These are phyloP conservation scores for Hirschfeldia incana DNA, from an alignment of 345 rosid species.

Conservation along the genomic window DNA sequence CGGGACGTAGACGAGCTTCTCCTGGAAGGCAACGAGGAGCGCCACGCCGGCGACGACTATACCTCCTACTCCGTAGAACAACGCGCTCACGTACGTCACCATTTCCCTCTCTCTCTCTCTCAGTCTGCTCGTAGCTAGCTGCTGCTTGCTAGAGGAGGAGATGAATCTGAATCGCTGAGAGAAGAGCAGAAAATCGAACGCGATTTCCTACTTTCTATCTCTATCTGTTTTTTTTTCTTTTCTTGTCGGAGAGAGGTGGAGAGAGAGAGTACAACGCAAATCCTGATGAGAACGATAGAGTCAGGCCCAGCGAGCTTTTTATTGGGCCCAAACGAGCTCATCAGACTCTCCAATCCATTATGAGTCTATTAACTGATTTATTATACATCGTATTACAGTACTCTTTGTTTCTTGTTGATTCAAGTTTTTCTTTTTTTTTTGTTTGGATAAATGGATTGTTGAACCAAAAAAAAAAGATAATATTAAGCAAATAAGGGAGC, in stretches of 20 bases:
- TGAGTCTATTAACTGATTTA: not conserved
- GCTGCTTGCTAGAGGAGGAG: not conserved
- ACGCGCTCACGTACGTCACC: slow-evolving; percentile 73
- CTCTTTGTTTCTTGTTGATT: not conserved
- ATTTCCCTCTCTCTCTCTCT: slow-evolving; percentile 30
- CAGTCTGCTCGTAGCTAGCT: not conserved
- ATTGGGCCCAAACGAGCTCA: slow-evolving; percentile 21
- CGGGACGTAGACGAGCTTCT: slow-evolving; percentile 96
- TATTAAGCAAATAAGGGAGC: too few species aligned
- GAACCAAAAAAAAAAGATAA: too few species aligned
- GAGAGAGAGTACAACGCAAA: not conserved
- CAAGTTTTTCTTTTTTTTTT: not conserved
- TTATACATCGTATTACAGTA: too few species aligned
- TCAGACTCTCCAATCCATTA: not conserved
- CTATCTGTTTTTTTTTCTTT: not conserved
- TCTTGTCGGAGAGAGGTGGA: not conserved
- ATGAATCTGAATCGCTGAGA: slow-evolving; percentile 15
- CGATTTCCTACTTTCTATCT: not conserved
- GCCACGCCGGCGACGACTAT: slow-evolving; percentile 90
- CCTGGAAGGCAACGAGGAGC: slow-evolving; percentile 89
- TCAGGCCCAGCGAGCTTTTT: not conserved
- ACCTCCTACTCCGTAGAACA: slow-evolving; percentile 91
- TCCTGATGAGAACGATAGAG: slow-evolving; percentile 5
- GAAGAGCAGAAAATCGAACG: slow-evolving; percentile 8
- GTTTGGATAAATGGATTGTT: not conserved